A percentile compares a stretch with the other conserved stretches of the same genome.
Evolutionary conservation across 1,139 yeast genomes (phyloP).

Genomic region (Trichomonascaceae sp.): DNA sequence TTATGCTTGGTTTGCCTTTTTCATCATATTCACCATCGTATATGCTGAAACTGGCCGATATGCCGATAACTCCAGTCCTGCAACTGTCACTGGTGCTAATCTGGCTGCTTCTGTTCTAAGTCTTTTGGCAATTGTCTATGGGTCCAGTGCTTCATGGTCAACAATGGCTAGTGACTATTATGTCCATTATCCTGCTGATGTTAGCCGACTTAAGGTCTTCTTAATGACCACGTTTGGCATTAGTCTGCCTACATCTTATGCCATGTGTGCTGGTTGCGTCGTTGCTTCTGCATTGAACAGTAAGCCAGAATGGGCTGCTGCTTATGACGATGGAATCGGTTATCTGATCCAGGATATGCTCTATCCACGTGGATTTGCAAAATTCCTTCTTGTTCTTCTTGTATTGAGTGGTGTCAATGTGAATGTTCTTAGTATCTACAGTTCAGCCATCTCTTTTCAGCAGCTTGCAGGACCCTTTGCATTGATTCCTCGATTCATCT

Average conservation of each 20-base stretch:
- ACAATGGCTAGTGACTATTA: conserved; percentile 9
- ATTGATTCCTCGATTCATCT: conserved; percentile 9
- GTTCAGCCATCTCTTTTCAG: conserved; percentile 9
- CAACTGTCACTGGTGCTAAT: conserved; percentile 2
- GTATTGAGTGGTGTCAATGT: conserved; percentile 8
- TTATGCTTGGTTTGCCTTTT: conserved; percentile 8
- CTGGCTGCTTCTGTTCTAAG: conserved; percentile 6
- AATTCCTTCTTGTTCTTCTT: conserved; percentile 5
- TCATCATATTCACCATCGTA: conserved; percentile 7
- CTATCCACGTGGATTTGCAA: conserved; percentile 7
- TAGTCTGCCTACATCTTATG: conserved; percentile 5
- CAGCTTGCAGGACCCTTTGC: conserved; percentile 9
- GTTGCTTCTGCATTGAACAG: conserved; percentile 9
- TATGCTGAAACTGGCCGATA: conserved; percentile 8
- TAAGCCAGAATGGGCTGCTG: conserved; percentile 4
- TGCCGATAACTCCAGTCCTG: conserved; percentile 5
- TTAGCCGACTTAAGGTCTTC: conserved; percentile 9
- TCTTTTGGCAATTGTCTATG: conserved; percentile 8
- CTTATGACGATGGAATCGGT: conserved; percentile 6
- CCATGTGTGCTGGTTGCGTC: conserved; percentile 8
- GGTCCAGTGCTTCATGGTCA: conserved; percentile 8
- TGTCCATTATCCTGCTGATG: conserved; percentile 7
- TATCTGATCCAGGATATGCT: conserved; percentile 7
- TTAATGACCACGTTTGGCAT: conserved; percentile 9
- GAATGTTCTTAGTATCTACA: conserved; percentile 8